Evolutionary conservation across 768 basidiomycete genomes (phyloP).

Genomic region (Termitomyces titanicus): DNA sequence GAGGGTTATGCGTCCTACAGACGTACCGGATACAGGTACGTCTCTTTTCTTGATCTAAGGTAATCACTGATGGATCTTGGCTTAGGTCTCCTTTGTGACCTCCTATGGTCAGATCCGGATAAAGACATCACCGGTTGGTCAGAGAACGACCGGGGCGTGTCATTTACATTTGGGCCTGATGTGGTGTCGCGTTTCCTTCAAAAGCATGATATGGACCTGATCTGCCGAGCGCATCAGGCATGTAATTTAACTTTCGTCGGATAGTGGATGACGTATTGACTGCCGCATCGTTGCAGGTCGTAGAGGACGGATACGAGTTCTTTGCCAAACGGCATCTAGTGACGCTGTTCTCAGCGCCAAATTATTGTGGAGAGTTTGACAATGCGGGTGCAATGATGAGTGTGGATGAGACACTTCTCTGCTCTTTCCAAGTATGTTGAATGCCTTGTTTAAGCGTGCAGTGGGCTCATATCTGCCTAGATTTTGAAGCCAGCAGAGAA

Average conservation of each 20-base stretch:
- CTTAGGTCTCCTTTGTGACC: slow-evolving; percentile 87
- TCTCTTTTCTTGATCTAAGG: slow-evolving; percentile 2
- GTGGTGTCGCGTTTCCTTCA: slow-evolving; percentile 97
- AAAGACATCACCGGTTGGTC: slow-evolving; percentile 99
- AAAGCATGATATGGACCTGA: slow-evolving; percentile 99
- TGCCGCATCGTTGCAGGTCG: slow-evolving; percentile 55
- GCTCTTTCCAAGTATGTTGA: slow-evolving; percentile 87
- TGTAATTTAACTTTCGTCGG: slow-evolving; percentile 23
- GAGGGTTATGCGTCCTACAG: slow-evolving; percentile 97
- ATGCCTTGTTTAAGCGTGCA: background rate
- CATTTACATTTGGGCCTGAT: slow-evolving; percentile 98
- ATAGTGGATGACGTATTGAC: slow-evolving; percentile 5
- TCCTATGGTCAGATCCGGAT: slow-evolving; percentile 99
- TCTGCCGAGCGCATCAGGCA: slow-evolving; percentile 97
- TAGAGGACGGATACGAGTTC: slow-evolving; percentile 99
- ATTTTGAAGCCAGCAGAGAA: slow-evolving; percentile 99
- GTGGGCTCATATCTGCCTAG: slow-evolving; percentile 33
- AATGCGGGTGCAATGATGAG: slow-evolving; percentile 99
- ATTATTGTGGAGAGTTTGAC: slow-evolving; percentile 96
- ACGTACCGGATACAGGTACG: slow-evolving; percentile 96
- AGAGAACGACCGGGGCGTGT: slow-evolving; percentile 98
- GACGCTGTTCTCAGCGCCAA: slow-evolving; percentile 95
- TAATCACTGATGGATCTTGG: slow-evolving; percentile 1
- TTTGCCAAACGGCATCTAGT: slow-evolving; percentile 97
- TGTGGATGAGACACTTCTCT: slow-evolving; percentile 94